These are phyloP conservation scores for Metschnikowia peoriensis DNA, from an alignment of 805 yeast species.

Conservation along the genomic window DNA sequence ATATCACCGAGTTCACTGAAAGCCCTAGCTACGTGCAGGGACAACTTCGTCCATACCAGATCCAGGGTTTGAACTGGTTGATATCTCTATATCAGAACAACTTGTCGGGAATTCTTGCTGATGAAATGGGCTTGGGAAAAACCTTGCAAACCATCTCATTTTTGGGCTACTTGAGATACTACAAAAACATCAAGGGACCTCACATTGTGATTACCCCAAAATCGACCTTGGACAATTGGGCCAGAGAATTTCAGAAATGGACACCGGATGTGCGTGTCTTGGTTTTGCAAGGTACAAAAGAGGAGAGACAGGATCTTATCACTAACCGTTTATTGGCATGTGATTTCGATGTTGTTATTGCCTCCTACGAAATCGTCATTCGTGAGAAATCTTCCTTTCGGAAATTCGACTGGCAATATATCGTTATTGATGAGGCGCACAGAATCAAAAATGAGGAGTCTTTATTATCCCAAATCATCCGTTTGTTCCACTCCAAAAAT, in stretches of 20 bases:
- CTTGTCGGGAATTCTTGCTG: conserved; percentile 91
- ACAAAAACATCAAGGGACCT: conserved; percentile 84
- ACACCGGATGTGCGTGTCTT: conserved; percentile 89
- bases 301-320: conserved; percentile 63
- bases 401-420: conserved; percentile 89
- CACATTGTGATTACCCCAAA: conserved; percentile 91
- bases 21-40: conserved; percentile 61
- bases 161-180: conserved; percentile 80
- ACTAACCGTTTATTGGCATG: conserved; percentile 60
- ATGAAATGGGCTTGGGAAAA: conserved; percentile 98
- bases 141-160: conserved; percentile 93
- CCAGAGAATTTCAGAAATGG: conserved; percentile 92
- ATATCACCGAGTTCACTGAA: conserved; percentile 48
- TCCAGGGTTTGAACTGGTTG: conserved; percentile 95
- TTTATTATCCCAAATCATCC: conserved; percentile 85
- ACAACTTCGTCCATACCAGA: conserved; percentile 80
- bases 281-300: conserved; percentile 88
- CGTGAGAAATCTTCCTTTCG: conserved; percentile 80
- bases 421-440: conserved; percentile 94
- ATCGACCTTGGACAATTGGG: conserved; percentile 94
- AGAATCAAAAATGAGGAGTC: conserved; percentile 94
- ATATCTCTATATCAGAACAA: conserved; percentile 83
- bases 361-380: conserved; percentile 92
- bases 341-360: conserved; percentile 84
- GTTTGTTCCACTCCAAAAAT: conserved; percentile 84